phyloP scores from a whole-genome alignment of 495 filamentous ascomycete species.

The Bryoglossum gracile region DNA sequence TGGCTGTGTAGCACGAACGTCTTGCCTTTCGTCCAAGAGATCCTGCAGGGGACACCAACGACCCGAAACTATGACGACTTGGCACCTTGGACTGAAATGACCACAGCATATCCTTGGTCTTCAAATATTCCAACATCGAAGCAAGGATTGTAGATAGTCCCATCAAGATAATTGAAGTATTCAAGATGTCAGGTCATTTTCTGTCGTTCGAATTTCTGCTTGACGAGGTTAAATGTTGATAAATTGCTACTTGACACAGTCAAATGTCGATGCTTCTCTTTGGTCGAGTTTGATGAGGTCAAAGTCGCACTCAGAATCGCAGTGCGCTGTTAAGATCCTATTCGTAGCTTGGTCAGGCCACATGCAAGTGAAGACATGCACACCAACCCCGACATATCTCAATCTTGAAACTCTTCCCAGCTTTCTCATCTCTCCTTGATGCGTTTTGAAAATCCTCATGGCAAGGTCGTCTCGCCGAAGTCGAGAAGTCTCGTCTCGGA shows the following conservation, averaged over 20 bases:
- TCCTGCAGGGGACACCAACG: slow-evolving; percentile 39
- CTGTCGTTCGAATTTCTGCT: too few relatives aligned
- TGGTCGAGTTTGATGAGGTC: too few relatives aligned
- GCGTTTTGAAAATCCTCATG: not conserved
- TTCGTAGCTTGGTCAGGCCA: not conserved
- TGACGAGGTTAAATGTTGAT: too few relatives aligned
- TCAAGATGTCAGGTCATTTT: too few relatives aligned
- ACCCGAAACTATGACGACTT: slow-evolving; percentile 40
- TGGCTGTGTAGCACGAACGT: slow-evolving; percentile 33
- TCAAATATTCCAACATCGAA: slow-evolving; percentile 31
- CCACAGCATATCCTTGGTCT: slow-evolving; percentile 42
- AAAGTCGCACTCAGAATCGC: too few relatives aligned
- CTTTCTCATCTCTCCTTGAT: not conserved
- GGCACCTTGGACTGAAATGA: slow-evolving; percentile 38
- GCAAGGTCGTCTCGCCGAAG: not conserved
- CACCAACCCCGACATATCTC: not conserved
- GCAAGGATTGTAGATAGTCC: too few relatives aligned
- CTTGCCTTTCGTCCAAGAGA: slow-evolving; percentile 43
- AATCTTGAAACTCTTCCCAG: not conserved
- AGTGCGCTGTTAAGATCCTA: not conserved
- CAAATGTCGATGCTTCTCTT: too few relatives aligned
- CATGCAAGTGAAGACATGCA: not conserved
- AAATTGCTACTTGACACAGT: too few relatives aligned
- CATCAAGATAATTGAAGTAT: too few relatives aligned
- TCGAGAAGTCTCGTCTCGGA: not conserved